phyloP scores from a whole-genome alignment of 2,329 filamentous ascomycete species.

The Diaporthe aspalathi region DNA sequence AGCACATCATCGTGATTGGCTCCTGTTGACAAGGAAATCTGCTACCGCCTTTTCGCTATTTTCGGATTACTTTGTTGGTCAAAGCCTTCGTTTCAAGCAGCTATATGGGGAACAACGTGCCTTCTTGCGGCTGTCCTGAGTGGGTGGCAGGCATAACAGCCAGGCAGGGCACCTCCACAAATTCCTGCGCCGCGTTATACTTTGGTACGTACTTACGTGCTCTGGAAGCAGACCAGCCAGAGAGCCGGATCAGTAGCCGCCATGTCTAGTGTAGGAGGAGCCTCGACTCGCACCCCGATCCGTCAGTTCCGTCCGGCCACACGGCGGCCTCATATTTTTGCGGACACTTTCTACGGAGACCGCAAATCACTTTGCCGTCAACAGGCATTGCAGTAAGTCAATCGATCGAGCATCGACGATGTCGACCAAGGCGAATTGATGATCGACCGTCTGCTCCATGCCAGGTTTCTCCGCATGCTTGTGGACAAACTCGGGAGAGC shows the following conservation, averaged over 20 bases:
- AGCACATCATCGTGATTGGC: background rate
- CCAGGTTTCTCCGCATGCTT: background rate
- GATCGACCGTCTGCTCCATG: background rate
- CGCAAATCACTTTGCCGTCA: conserved; percentile 13
- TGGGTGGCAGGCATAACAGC: conserved; percentile 5
- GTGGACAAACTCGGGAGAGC: background rate
- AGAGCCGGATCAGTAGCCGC: no score
- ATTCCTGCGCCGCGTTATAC: background rate
- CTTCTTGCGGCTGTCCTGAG: background rate
- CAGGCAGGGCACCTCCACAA: background rate
- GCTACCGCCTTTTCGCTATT: conserved; percentile 19
- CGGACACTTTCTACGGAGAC: background rate
- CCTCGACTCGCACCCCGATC: background rate
- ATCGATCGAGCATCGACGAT: conserved; percentile 18
- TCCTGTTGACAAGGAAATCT: background rate
- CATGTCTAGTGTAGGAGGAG: background rate
- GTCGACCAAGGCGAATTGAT: background rate
- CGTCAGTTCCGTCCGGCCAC: background rate
- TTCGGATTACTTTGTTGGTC: conserved; percentile 9
- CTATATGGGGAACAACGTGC: conserved; percentile 16
- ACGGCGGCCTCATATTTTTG: conserved; percentile 12
- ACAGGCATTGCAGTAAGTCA: background rate
- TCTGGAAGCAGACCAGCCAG: background rate
- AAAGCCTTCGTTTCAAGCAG: background rate
- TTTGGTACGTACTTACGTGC: background rate